Base-by-base conservation (phyloP, 768 basidiomycete species). In the Cystobasidium ongulense region DNA sequence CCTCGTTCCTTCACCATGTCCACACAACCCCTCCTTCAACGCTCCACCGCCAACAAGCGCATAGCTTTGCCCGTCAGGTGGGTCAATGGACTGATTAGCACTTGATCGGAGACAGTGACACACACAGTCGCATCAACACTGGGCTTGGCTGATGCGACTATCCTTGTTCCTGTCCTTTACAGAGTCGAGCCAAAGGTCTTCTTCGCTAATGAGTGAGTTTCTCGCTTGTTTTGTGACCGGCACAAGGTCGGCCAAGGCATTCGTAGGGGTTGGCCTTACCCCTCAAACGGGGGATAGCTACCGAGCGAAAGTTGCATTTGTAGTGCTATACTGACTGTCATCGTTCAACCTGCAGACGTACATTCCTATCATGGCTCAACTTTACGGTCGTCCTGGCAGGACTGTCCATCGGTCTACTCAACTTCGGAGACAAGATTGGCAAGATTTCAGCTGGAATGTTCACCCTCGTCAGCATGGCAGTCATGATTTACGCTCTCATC, bases 381-480 rank as follows among this genome's bases (percentile, higher is more conserved):
- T 97, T 96, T 81, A 93, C 94, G 46, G 92, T 98, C 82, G 92
- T 99, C 73, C 88, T 99, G 8, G 94, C 95, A 33, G 96, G 96
- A 72, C 86, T 99, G 57, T 90, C 93, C 0, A 93, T 98, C 17
- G 96, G 96, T 13, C 83, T 99, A 72, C 84, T 99, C 78, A 99
- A 99, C 82, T 99, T 99, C 84, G 96, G 96, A 75, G 96, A 98
- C 81, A 91, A 91, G 83, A 92, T 97, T 73, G 92, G 95, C 54
- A 93, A 89, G 83, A 95, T 97, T 74, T 92, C 91, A 78, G 95
- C 95, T 23, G 93, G 88, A 13, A 89, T 98, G 90, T 98, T 96
- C 83, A 96, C 93, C 23, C 82, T 89, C 73, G 92, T 98, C 76
- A 92, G 95, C 41, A 90, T 98, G 87, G 91, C 87, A 25, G 92